Base-by-base conservation (phyloP, 177 flowering plant genomes). In the Vitis hybrid region DNA sequence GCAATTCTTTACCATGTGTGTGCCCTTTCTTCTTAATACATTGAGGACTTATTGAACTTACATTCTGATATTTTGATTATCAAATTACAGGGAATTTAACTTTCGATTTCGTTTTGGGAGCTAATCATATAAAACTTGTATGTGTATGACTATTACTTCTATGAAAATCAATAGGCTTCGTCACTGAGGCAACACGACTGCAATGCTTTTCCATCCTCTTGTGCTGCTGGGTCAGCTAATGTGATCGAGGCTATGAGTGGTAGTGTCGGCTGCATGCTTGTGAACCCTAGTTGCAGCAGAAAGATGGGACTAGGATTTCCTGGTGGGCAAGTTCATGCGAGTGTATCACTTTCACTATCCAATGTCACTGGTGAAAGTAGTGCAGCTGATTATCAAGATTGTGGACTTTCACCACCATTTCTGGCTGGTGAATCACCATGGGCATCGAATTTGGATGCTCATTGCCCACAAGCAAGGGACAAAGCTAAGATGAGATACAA, bases 401-500 rank as follows among this genome's bases (percentile, higher is more conserved):
- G 93, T 75, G 90, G 91, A 50, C 51, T 84, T 52, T 87, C 94
- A 3, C 83, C 89, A 3, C 21, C 78, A 34, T 84, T 86, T 70
- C 74, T 89, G 50, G 55, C 75, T 0, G 80, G 78, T 68, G 91
- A 89, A 65, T 72, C 91, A 4, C 86, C 85, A 32, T 85, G 95
- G 97, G 90, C 86, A 14, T 70, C 88, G 15, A 83, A 60, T 65
- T 12, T 84, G 62, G 92, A 88, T 62, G 69, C 76, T 60, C 68
- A 78, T 51, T 75, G 80, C 71, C 93, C 91, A 32, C 85, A 85
- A 62, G 87, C 89, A 58, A 86, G 97, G 71, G 85, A 85, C 58
- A 81, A 84, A 65, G 95, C 97, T 15, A 85, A 82, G 83, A 84
- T 88, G 90, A 78, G 94, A 85, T 92, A 92, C 86, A 83, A 85